Evolutionary conservation across 352 stramenopile species (phyloP).

Genomic region (Phytopythium mirpurense): DNA sequence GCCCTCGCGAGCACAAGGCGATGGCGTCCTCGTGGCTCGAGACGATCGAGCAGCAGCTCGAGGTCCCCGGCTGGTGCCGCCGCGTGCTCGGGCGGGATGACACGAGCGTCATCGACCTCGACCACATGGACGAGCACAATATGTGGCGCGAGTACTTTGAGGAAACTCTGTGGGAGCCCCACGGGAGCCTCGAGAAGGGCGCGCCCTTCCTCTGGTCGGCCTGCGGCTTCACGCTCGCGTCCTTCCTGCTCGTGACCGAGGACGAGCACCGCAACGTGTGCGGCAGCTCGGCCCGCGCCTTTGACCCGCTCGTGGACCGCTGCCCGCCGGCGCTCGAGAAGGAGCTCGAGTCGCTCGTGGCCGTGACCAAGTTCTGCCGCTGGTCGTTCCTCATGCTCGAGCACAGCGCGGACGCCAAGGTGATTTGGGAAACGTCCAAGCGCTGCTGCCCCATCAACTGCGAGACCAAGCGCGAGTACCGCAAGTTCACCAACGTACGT

Average conservation of each 20-base stretch:
- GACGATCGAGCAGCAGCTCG: conserved; percentile 59
- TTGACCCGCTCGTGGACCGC: conserved; percentile 48
- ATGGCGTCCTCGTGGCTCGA: conserved; percentile 34
- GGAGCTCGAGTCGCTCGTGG: conserved; percentile 67
- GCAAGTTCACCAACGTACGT: conserved; percentile 82
- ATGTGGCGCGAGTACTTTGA: conserved; percentile 86
- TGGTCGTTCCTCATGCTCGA: conserved; percentile 86
- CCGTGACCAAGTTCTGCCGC: conserved; percentile 80
- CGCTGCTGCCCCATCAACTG: conserved; percentile 80
- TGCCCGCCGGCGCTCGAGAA: conserved; percentile 76
- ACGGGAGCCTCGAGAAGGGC: conserved; percentile 82
- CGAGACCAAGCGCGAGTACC: conserved; percentile 82
- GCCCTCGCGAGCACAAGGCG: background rate
- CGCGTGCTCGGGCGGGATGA: conserved; percentile 66
- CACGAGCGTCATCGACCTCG: conserved; percentile 28
- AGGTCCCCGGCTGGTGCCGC: conserved; percentile 62
- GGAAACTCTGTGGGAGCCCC: conserved; percentile 81
- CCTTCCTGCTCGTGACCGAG: conserved; percentile 67
- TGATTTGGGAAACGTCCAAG: conserved; percentile 86
- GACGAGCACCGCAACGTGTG: conserved; percentile 34
- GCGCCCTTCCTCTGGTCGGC: conserved; percentile 82
- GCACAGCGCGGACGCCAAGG: conserved; percentile 79
- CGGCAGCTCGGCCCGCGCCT: conserved; percentile 12
- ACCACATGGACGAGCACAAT: conserved; percentile 60
- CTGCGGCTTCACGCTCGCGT: conserved; percentile 74